These are phyloP conservation scores for Ilyonectria robusta DNA, from an alignment of 2,329 filamentous ascomycete genomes.

Conservation along the genomic window DNA sequence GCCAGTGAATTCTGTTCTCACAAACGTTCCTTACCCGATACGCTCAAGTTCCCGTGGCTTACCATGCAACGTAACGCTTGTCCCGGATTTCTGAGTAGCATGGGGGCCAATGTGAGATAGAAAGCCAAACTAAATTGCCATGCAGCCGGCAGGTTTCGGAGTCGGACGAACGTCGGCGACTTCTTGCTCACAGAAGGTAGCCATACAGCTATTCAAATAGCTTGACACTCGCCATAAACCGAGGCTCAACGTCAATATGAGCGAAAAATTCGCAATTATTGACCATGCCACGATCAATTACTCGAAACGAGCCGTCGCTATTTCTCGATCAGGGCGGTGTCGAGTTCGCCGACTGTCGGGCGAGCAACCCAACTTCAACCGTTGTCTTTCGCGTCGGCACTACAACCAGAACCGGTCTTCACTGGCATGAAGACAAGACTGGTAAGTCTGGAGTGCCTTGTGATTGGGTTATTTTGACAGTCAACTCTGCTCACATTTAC, in stretches of 20 bases:
- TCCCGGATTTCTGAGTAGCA: too few species aligned
- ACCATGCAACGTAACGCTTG: neutral
- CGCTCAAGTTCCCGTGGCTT: neutral
- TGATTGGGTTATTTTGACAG: neutral
- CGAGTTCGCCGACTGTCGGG: conserved; percentile 16
- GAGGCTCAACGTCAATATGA: neutral
- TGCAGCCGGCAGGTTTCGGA: neutral
- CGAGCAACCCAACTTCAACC: conserved; percentile 13
- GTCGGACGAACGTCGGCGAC: conserved; percentile 22
- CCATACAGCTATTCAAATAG: neutral
- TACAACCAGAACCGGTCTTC: conserved; percentile 10
- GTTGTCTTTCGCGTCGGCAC: conserved; percentile 14
- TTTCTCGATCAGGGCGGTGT: conserved; percentile 12
- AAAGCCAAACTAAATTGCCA: too few species aligned
- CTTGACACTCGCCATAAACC: neutral
- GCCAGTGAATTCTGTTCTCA: neutral
- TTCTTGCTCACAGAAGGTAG: conserved; percentile 11
- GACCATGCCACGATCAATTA: conserved; percentile 13
- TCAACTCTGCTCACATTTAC: neutral
- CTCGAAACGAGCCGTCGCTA: conserved; percentile 16
- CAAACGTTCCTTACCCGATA: neutral
- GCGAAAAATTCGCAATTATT: neutral
- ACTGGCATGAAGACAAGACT: conserved; percentile 26
- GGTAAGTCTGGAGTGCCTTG: neutral
- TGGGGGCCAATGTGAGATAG: neutral